Percentiles rank a stretch among this genome's conserved stretches.
Conservation (phyloP, 176 grass and related monocot species). For the Oryza meyeriana region DNA sequence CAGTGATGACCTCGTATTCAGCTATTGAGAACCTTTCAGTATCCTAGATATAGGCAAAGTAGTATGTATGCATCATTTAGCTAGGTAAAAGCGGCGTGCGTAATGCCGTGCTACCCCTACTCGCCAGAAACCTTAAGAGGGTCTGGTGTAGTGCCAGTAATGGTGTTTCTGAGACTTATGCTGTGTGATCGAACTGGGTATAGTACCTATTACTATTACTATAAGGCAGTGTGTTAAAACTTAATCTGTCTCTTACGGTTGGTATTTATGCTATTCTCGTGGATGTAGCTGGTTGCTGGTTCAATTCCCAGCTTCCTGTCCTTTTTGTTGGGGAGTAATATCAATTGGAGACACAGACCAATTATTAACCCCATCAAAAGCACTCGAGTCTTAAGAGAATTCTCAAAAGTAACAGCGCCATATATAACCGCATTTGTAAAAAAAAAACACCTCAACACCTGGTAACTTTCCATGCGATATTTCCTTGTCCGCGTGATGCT, state of each 20-base stretch:
- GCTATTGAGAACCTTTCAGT: background rate
- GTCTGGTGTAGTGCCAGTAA: too few relatives aligned
- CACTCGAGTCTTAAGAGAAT: too few relatives aligned
- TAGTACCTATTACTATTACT: too few relatives aligned
- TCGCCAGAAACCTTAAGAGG: background rate
- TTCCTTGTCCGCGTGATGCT: background rate
- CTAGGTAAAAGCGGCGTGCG: background rate
- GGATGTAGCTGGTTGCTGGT: background rate
- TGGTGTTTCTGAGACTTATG: background rate
- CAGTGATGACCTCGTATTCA: conserved; percentile 19
- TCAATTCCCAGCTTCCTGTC: background rate
- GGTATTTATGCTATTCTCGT: background rate
- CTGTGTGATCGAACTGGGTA: background rate
- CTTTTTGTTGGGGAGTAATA: too few relatives aligned
- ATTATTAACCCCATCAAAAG: too few relatives aligned
- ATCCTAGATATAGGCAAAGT: conserved; percentile 13
- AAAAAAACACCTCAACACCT: too few relatives aligned
- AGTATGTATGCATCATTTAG: background rate
- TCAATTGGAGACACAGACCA: too few relatives aligned
- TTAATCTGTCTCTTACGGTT: background rate
- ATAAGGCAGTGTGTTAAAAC: too few relatives aligned
- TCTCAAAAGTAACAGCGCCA: too few relatives aligned
- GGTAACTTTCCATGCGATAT: too few relatives aligned
- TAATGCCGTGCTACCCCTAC: background rate
- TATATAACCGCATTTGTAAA: too few relatives aligned